These are phyloP conservation scores for Lactarius evosmus DNA, from an alignment of 768 basidiomycete genomes.

Conservation along the genomic window DNA sequence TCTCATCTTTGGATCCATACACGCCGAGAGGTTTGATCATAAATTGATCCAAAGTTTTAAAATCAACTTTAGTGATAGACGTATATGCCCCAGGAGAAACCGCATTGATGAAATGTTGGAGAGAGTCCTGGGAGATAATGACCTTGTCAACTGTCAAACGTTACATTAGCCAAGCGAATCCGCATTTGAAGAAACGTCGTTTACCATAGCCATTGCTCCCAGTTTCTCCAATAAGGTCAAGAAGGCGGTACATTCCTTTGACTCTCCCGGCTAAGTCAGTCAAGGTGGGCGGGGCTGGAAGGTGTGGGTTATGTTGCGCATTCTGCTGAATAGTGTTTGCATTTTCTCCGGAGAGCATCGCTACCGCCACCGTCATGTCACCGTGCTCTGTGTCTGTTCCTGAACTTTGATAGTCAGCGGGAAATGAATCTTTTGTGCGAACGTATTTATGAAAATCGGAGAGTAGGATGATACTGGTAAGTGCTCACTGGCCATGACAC, in stretches of 20 bases:
- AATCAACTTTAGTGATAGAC: conserved; percentile 54
- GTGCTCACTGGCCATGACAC: too few species aligned
- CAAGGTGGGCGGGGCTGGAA: background rate
- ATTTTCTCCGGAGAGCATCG: too few species aligned
- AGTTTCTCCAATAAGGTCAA: conserved; percentile 51
- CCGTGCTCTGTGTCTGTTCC: too few species aligned
- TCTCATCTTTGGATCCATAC: conserved; percentile 52
- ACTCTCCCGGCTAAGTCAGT: conserved; percentile 31
- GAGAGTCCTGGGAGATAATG: conserved; percentile 51
- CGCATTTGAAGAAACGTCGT: background rate
- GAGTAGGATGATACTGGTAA: too few species aligned
- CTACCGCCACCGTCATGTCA: too few species aligned
- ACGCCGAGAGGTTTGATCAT: conserved; percentile 51
- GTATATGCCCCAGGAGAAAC: conserved; percentile 49
- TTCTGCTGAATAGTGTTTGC: background rate
- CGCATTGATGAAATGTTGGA: conserved; percentile 46
- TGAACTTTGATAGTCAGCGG: too few species aligned
- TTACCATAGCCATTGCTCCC: conserved; percentile 51
- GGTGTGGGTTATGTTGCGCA: background rate
- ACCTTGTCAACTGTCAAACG: conserved; percentile 53
- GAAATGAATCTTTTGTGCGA: too few species aligned
- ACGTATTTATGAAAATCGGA: too few species aligned
- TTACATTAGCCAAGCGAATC: background rate
- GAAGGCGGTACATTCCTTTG: conserved; percentile 48
- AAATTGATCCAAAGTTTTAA: conserved; percentile 46